Base-by-base conservation (phyloP, 805 yeast genomes). In the Candida taoyuanica region DNA sequence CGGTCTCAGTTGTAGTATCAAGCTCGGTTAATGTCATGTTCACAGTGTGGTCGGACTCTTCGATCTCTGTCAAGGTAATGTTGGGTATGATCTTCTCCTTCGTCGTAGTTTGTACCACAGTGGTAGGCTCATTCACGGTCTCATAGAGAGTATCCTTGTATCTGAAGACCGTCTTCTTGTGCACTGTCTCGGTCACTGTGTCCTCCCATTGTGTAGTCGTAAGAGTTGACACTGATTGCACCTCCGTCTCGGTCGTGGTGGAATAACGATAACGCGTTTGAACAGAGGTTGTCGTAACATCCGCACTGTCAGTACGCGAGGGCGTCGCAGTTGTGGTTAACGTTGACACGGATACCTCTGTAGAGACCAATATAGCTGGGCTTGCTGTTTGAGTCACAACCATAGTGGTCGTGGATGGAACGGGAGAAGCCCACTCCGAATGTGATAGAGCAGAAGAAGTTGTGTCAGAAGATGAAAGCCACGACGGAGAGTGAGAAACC, bases 41-140 rank as follows among this genome's bases (percentile, higher is more conserved):
- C 15, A 43, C 43, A 5, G 64, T 61, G 17, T 46, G 36, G 29
- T 51, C 50, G 9, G 57, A 54, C 24, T 57, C 55, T 24, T 56
- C 58, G 19, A 39, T 36, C 34, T 55, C 60, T 4, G 61, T 53
- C n/a, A 44, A 39, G 1, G 58, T 56, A 17, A 42, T 46, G 7
- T 42, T 33, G 5, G 56, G 51, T 17, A 50, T 33, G 17, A 42
- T 14, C 38, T 36, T 34, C 27, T 48, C 46, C 37, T 48, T 36
- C 39, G 48, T 42, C 18, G 36, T 42, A 3, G 48, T 40, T 4
- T 30, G 19, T 2, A 48, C 36, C 5, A 37, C 38, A 9, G 46
- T 46, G 3, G 39, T 37, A 5, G 46, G 43, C 13, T 36, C 44
- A 2, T 49, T 48, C 5, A 37, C 46, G 2, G 54, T 48, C 4